These are phyloP conservation scores for Oidiodendron maius DNA, from an alignment of 495 filamentous ascomycete genomes.

Conservation along the genomic window DNA sequence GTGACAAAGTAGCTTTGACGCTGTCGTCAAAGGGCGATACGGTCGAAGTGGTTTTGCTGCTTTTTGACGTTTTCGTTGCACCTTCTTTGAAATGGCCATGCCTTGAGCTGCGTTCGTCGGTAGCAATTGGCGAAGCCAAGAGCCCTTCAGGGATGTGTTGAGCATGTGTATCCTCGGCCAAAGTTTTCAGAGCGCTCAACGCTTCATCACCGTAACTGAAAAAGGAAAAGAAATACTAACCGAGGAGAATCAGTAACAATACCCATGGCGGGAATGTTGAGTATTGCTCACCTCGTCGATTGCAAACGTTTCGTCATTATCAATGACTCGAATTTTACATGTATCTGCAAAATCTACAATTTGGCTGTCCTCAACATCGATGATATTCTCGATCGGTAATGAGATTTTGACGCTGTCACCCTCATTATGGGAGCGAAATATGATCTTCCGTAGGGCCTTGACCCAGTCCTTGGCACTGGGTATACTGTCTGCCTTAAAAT, in stretches of 20 bases:
- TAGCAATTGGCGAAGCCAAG: conserved; percentile 3
- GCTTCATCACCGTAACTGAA: conserved; percentile 85
- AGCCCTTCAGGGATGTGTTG: conserved; percentile 35
- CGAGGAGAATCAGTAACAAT: neutral
- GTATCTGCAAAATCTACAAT: conserved; percentile 92
- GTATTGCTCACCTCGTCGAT: conserved; percentile 75
- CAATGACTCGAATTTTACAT: conserved; percentile 85
- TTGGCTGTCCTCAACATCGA: conserved; percentile 88
- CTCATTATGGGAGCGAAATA: conserved; percentile 93
- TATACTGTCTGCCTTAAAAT: conserved; percentile 85
- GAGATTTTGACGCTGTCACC: conserved; percentile 97
- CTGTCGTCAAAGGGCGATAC: conserved; percentile 50
- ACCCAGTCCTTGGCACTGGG: conserved; percentile 96
- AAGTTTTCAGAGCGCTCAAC: conserved; percentile 65
- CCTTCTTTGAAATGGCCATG: conserved; percentile 8
- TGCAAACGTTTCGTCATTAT: conserved; percentile 87
- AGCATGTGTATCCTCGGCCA: conserved; percentile 62
- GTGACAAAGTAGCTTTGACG: conserved; percentile 59
- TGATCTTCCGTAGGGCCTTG: conserved; percentile 86
- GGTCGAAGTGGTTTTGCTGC: conserved; percentile 4
- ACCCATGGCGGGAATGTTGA: neutral
- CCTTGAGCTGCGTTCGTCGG: conserved; percentile 13
- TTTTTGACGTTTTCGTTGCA: conserved; percentile 9
- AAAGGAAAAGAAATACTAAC: conserved; percentile 92
- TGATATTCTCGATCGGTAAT: conserved; percentile 78